Conservation (phyloP, 2,329 filamentous ascomycete genomes). For the Pseudocercospora pini-densiflorae region DNA sequence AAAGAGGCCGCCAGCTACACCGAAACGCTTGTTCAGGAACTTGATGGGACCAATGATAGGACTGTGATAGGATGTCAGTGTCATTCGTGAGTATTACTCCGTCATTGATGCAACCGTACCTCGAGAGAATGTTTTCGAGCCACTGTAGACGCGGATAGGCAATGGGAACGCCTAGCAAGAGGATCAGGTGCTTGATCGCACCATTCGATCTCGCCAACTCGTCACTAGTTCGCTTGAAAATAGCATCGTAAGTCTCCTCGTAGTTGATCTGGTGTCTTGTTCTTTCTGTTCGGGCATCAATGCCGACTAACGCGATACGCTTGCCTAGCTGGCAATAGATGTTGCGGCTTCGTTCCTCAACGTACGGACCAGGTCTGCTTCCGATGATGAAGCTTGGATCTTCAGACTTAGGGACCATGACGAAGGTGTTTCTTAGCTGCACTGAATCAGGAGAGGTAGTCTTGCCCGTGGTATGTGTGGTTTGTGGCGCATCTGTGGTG, state of each 20-base stretch:
- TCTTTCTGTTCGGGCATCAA: conserved; percentile 69
- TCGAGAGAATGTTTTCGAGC: conserved; percentile 83
- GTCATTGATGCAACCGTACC: conserved; percentile 31
- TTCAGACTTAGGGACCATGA: conserved; percentile 60
- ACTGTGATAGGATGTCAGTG: conserved; percentile 54
- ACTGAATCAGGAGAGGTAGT: conserved; percentile 66
- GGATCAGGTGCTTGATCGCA: conserved; percentile 65
- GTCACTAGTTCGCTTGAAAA: conserved; percentile 60
- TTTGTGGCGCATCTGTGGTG: conserved; percentile 71
- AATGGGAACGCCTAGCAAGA: conserved; percentile 74
- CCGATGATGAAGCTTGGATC: conserved; percentile 82
- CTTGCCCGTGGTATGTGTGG: conserved; percentile 48
- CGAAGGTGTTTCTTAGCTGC: conserved; percentile 76
- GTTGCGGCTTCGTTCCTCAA: conserved; percentile 64
- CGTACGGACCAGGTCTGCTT: conserved; percentile 69
- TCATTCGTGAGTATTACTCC: not conserved
- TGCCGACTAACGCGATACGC: conserved; percentile 66
- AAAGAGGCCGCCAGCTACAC: conserved; percentile 82
- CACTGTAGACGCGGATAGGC: conserved; percentile 78
- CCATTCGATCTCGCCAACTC: conserved; percentile 57
- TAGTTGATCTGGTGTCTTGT: conserved; percentile 96
- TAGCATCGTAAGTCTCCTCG: conserved; percentile 63
- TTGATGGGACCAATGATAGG: conserved; percentile 84
- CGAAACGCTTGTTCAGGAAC: conserved; percentile 88
- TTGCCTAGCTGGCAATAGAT: conserved; percentile 68